Percentiles rank a stretch among this genome's conserved stretches.
These are phyloP conservation scores for Pythium myriotylum DNA, from an alignment of 352 stramenopile genomes.

Conservation along the genomic window DNA sequence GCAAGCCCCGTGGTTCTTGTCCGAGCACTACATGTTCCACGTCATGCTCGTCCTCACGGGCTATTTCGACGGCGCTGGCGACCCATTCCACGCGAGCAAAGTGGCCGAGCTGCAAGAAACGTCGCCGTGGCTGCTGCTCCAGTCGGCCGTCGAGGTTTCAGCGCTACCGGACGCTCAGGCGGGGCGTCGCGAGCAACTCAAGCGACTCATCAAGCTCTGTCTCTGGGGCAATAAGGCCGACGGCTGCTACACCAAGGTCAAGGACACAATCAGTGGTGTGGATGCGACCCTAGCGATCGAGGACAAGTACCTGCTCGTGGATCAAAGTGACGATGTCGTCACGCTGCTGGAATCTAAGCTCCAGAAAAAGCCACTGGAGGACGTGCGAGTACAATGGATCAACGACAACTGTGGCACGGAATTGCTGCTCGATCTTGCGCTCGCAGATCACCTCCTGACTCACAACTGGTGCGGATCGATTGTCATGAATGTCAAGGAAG, in stretches of 20 bases:
- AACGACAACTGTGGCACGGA: constrained; percentile 84
- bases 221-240: constrained; percentile 82
- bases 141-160: constrained; percentile 47
- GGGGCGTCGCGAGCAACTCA: constrained; percentile 44
- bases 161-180: constrained; percentile 24
- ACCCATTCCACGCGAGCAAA: constrained; percentile 75
- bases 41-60: constrained; percentile 61
- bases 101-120: constrained; percentile 49
- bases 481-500: constrained; percentile 71
- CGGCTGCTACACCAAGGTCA: constrained; percentile 74
- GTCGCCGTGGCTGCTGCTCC: constrained; percentile 59
- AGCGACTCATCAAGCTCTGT: constrained; percentile 68
- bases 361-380: background rate
- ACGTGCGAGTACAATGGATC: constrained; percentile 56
- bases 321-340: constrained; percentile 58
- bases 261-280: constrained; percentile 62
- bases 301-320: constrained; percentile 59
- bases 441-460: constrained; percentile 64
- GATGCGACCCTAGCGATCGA: constrained; percentile 56
- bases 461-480: constrained; percentile 54
- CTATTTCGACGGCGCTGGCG: constrained; percentile 60
- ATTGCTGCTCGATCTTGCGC: constrained; percentile 64
- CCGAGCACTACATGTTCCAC: constrained; percentile 80
- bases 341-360: constrained; percentile 35
- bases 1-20: constrained; percentile 73